Base-by-base conservation (phyloP, 768 basidiomycete genomes). In the Epithele typhae region DNA sequence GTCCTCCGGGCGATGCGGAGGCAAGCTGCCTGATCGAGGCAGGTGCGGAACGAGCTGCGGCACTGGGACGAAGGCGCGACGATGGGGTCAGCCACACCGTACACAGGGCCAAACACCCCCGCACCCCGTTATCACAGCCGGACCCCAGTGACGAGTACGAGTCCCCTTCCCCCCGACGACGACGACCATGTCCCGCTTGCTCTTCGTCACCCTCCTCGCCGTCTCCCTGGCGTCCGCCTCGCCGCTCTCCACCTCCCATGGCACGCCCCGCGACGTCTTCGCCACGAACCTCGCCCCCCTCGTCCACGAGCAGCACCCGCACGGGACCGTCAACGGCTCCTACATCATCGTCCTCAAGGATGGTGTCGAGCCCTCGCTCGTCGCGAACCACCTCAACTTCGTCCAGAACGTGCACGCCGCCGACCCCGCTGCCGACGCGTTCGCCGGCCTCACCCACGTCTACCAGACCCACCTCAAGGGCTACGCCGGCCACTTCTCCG, bases 341-440 rank as follows among this genome's bases (percentile, higher is more conserved):
- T 98, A 97, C 71, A 92, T 98, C 53, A 80, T 98, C 64, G 77
- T 92, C 63, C 74, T 98, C 53, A 92, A 90, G 76, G 75, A 82
- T 49, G 82, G 79, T 46, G 53, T 84, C 11, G 72, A 81, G 4
- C 58, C 73, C 8, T 64, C 72, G 15, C 68, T 83, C 33, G 72
- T 85, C 63, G 68, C 79, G 58, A 87, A 84, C 66, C 92, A 95
- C 64, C 67, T 92, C 66, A 84, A 84, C 64, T 83, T 87, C 67
- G 68, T 96, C 42, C 70, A 84, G 61, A 66, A 64, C n/a, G 69
- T 68, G n/a, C 81, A 85, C 32, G 73, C 79, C 40, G 62, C 68
- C 38, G 73, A 79, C 37, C 73, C 79, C 43, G 64, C 79, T 44
- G 65, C 74, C 35, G 75, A 72, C 15, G 69, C 71, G 45, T 68